Evolutionary conservation across 2,329 filamentous ascomycete species (phyloP).

Genomic region (Ceratocystis albifundus): DNA sequence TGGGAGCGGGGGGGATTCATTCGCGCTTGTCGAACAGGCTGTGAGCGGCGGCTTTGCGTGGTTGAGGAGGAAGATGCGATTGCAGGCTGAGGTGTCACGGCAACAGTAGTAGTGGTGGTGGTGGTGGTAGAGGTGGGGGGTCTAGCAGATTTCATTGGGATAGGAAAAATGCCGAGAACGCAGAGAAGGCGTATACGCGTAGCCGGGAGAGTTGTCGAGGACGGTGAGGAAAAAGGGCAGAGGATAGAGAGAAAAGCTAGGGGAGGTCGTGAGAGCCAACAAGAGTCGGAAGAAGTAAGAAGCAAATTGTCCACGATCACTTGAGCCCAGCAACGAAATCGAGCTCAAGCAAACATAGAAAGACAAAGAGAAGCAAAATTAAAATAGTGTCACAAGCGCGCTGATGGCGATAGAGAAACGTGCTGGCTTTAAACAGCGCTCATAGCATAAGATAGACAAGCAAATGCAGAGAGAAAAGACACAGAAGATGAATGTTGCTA

Average conservation of each 20-base stretch:
- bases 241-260: neutral
- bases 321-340: neutral
- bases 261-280: neutral
- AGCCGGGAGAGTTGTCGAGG: neutral
- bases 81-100: constrained; percentile 25
- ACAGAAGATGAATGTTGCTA: neutral
- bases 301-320: too few relatives aligned
- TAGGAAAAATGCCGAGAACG: neutral
- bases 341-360: neutral
- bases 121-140: constrained; percentile 31
- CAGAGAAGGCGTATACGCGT: neutral
- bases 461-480: neutral
- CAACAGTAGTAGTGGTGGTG: constrained; percentile 31
- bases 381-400: neutral
- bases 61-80: constrained; percentile 1
- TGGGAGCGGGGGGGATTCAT: constrained; percentile 46
- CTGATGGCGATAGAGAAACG: neutral
- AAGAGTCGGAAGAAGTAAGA: too few relatives aligned
- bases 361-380: neutral
- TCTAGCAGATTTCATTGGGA: constrained; percentile 46
- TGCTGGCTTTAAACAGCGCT: neutral
- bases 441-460: neutral
- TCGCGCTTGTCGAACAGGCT: constrained; percentile 54
- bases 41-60: constrained; percentile 45
- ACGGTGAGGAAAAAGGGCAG: neutral